Percentiles rank a stretch among this genome's conserved stretches.
These are phyloP conservation scores for Coprinopsis marcescibilis DNA, from an alignment of 768 basidiomycete species.

Conservation along the genomic window DNA sequence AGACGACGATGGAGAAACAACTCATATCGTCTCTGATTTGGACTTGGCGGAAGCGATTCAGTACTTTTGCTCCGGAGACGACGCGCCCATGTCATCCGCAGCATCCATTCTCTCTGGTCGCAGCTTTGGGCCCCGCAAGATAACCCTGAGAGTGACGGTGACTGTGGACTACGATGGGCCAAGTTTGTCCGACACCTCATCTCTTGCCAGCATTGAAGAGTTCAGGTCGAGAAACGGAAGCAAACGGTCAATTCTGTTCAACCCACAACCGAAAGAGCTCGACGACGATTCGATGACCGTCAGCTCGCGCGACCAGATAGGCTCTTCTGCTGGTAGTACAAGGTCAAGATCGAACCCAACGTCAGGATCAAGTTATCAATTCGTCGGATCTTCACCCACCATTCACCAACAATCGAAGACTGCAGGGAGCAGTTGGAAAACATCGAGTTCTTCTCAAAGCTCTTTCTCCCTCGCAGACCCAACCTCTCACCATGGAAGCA, in stretches of 20 bases:
- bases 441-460: neutral
- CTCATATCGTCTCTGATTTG: slow-evolving; percentile 58
- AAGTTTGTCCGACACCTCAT: slow-evolving; percentile 84
- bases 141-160: slow-evolving; percentile 73
- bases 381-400: slow-evolving; percentile 8
- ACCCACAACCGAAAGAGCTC: slow-evolving; percentile 35
- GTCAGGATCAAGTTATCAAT: neutral
- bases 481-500: neutral
- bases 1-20: slow-evolving; percentile 83
- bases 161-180: slow-evolving; percentile 88
- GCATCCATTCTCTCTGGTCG: slow-evolving; percentile 70
- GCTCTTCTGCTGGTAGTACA: slow-evolving; percentile 10
- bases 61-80: slow-evolving; percentile 82
- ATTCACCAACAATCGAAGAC: neutral
- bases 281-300: slow-evolving; percentile 77
- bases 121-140: slow-evolving; percentile 62
- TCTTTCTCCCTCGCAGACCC: neutral
- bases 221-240: slow-evolving; percentile 56
- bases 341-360: neutral
- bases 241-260: slow-evolving; percentile 47
- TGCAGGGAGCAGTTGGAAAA: neutral
- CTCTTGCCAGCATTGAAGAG: slow-evolving; percentile 74
- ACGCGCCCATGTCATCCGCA: slow-evolving; percentile 62
- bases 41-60: slow-evolving; percentile 84
- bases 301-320: slow-evolving; percentile 55